Evolutionary conservation across 805 yeast genomes (phyloP).

Genomic region (Wickerhamiella lipophila): DNA sequence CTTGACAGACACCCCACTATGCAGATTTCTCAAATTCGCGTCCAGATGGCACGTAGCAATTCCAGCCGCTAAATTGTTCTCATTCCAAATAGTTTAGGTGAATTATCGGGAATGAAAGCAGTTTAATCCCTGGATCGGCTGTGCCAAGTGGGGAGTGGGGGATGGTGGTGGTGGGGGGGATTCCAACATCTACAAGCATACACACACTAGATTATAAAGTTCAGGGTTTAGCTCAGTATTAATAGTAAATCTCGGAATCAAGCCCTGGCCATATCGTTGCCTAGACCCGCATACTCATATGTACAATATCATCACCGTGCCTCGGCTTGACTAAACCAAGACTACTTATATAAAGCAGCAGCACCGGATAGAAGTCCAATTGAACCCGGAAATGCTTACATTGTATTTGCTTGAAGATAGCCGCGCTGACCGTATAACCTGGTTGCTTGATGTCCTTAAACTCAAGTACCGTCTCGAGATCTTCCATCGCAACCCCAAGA

Average conservation of each 20-base stretch:
- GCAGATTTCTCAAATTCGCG: too few relatives aligned
- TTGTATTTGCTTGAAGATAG: constrained; percentile 38
- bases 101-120: not conserved
- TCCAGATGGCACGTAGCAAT: too few relatives aligned
- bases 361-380: not conserved
- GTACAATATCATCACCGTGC: too few relatives aligned
- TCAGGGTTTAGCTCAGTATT: too few relatives aligned
- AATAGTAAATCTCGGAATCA: too few relatives aligned
- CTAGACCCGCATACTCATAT: too few relatives aligned
- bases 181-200: too few relatives aligned
- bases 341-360: not conserved
- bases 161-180: too few relatives aligned
- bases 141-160: too few relatives aligned
- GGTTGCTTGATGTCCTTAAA: constrained; percentile 48
- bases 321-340: not conserved
- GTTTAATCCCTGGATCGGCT: not conserved
- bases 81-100: not conserved
- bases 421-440: constrained; percentile 47
- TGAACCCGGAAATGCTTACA: constrained; percentile 12
- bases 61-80: constrained; percentile 3
- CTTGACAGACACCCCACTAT: too few relatives aligned
- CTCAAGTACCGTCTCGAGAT: constrained; percentile 42
- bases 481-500: constrained; percentile 37
- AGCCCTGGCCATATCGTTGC: too few relatives aligned
- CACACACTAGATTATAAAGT: too few relatives aligned